Evolutionary conservation across 2,329 filamentous ascomycete species (phyloP), one percentile per base, ranked within the genome.

Genomic region (Thelonectria blattea): DNA sequence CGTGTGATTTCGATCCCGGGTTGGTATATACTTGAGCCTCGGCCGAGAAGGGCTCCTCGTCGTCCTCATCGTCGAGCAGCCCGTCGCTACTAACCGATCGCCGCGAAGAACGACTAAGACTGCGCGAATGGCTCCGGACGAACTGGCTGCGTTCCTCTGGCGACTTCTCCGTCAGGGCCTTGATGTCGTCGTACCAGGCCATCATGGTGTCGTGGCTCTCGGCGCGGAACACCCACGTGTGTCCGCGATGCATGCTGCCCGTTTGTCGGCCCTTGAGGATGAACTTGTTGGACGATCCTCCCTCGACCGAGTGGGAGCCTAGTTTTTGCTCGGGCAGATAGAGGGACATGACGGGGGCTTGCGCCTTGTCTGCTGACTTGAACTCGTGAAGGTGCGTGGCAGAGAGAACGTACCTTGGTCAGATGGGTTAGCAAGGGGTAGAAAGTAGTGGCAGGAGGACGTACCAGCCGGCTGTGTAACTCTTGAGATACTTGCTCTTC

Each of bases 401-500:
- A 69, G 95, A 97, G 68, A 99, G 82, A 49, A 98, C 93, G 76
- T 97, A 97, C 92, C 91, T 95, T 68, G 9, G 32, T 12, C 24
- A 32, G n/a, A 24, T 14, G 20, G 9, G 55, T 67, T 56, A 68
- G 61, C 22, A 32, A 30, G 8, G 27, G 22, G 5, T 17, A 2
- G 41, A 37, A 15, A 55, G 3, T 12, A 37, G 48, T 22, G 15
- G 10, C n/a, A 12, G 10, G 11, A 50, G 24, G 11, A 72, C 89
- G 78, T 81, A 94, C 93, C 94, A 98, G 73, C 94, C 94, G 24
- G 93, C 91, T 8, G 93, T 95, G 76, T 97, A 97, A 75, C 93
- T 97, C 81, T 97, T 98, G 63, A 99, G 81, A 72, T 98, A 99
- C 74, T 98, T 99, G 85, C 93, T 97, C 87, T 98, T 98, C 67